A percentile compares a stretch with the other conserved stretches of the same genome.
phyloP scores from a whole-genome alignment of 352 stramenopile species.

The Globisporangium viniferum region DNA sequence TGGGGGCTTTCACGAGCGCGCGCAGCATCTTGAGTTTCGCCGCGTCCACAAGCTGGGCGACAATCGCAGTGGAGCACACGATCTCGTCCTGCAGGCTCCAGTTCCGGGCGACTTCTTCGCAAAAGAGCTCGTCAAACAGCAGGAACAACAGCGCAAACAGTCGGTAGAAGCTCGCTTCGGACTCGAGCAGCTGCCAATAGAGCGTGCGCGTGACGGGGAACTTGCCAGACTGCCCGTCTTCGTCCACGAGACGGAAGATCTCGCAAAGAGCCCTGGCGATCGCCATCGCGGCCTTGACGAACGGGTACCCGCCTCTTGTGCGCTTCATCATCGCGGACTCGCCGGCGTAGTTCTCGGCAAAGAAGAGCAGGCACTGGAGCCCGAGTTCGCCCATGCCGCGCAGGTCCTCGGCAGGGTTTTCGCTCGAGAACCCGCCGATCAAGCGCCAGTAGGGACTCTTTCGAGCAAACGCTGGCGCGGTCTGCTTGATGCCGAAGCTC shows the following conservation, averaged over 20 bases:
- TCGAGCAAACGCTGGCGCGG: constrained; percentile 34
- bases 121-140: constrained; percentile 68
- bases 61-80: constrained; percentile 32
- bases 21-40: constrained; percentile 37
- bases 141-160: constrained; percentile 61
- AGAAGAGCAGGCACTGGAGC: constrained; percentile 65
- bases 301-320: constrained; percentile 52
- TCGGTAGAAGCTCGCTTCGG: constrained; percentile 47
- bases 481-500: constrained; percentile 32
- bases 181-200: constrained; percentile 63
- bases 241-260: constrained; percentile 45
- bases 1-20: constrained; percentile 39
- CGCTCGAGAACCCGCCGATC: constrained; percentile 43
- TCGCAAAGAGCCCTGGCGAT: constrained; percentile 48
- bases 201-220: constrained; percentile 53
- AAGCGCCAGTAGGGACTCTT: constrained; percentile 40
- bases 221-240: constrained; percentile 27
- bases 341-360: constrained; percentile 50
- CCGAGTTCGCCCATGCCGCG: constrained; percentile 55
- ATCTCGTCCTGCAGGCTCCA: constrained; percentile 28
- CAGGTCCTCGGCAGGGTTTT: constrained; percentile 54
- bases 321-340: constrained; percentile 69
- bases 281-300: constrained; percentile 53
- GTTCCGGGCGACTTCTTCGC: constrained; percentile 42
- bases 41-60: constrained; percentile 41